Percentiles rank a stretch among this genome's conserved stretches.
Evolutionary conservation across 1,139 yeast species (phyloP).

Genomic region (Hyphopichia pseudoburtonii): DNA sequence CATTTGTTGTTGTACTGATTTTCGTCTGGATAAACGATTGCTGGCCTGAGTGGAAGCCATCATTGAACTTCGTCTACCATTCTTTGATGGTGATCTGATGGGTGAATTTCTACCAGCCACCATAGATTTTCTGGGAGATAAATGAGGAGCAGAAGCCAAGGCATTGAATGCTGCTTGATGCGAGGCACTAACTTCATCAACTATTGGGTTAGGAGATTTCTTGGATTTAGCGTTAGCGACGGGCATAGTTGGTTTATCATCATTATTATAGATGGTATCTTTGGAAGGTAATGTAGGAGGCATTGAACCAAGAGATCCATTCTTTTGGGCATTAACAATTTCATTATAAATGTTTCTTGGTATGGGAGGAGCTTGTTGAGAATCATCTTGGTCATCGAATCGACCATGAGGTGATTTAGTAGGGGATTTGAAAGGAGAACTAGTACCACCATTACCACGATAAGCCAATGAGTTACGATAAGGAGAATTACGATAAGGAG

Average conservation of each 20-base stretch:
- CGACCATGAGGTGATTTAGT: conserved; percentile 12
- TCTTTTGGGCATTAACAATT: conserved; percentile 41
- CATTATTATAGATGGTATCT: conserved; percentile 22
- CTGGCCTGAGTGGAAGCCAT: conserved; percentile 25
- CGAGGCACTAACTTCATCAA: conserved; percentile 16
- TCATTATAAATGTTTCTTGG: conserved; percentile 51
- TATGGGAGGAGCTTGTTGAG: conserved; percentile 27
- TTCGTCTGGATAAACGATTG: conserved; percentile 37
- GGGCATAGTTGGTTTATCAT: conserved; percentile 4
- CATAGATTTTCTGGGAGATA: conserved; percentile 4
- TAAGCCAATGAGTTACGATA: conserved; percentile 7
- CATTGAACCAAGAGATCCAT: conserved; percentile 26
- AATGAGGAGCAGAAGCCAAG: conserved; percentile 4
- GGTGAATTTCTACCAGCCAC: conserved; percentile 3
- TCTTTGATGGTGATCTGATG: not conserved
- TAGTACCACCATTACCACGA: conserved; percentile 18
- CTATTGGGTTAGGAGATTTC: conserved; percentile 21
- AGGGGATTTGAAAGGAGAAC: conserved; percentile 26
- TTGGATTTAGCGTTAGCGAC: conserved; percentile 10
- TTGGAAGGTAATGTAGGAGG: conserved; percentile 47
- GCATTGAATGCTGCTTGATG: conserved; percentile 4
- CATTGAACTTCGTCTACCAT: conserved; percentile 24
- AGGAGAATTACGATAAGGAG: conserved; percentile 18
- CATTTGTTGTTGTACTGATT: conserved; percentile 43
- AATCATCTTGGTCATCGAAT: conserved; percentile 6